Conservation (phyloP, 1,139 yeast genomes). For the Sugiyamaella grinbergsii region DNA sequence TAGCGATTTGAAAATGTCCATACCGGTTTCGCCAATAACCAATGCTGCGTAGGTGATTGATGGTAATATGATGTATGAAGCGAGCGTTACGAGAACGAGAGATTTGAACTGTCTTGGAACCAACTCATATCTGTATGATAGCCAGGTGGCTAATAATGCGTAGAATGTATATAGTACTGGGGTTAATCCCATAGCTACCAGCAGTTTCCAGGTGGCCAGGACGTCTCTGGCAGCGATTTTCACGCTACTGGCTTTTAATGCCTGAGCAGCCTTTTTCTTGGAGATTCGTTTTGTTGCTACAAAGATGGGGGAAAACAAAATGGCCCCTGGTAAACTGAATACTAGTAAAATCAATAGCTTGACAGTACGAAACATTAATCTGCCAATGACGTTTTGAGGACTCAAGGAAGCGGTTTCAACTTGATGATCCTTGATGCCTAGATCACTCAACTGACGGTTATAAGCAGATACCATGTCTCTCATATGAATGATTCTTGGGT, state of each 20-base stretch:
- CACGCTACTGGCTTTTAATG: slow-evolving; percentile 85
- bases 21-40: slow-evolving; percentile 87
- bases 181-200: slow-evolving; percentile 85
- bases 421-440: slow-evolving; percentile 86
- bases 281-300: slow-evolving; percentile 75
- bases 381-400: slow-evolving; percentile 48
- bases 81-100: slow-evolving; percentile 47
- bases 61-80: slow-evolving; percentile 60
- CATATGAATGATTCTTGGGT: slow-evolving; percentile 64
- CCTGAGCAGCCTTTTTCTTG: slow-evolving; percentile 68
- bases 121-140: slow-evolving; percentile 34
- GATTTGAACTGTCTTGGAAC: slow-evolving; percentile 27
- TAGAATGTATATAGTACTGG: slow-evolving; percentile 82
- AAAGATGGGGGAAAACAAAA: slow-evolving; percentile 85
- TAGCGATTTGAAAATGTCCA: slow-evolving; percentile 81
- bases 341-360: slow-evolving; percentile 57
- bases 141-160: slow-evolving; percentile 64
- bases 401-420: slow-evolving; percentile 68
- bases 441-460: slow-evolving; percentile 63
- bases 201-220: slow-evolving; percentile 92
- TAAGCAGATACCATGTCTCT: slow-evolving; percentile 65
- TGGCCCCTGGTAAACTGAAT: slow-evolving; percentile 80
- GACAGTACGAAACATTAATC: slow-evolving; percentile 56
- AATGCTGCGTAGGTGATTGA: slow-evolving; percentile 83
- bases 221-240: slow-evolving; percentile 92